Conservation (phyloP, 164 flowering plant genomes). For the Aristolochia californica region DNA sequence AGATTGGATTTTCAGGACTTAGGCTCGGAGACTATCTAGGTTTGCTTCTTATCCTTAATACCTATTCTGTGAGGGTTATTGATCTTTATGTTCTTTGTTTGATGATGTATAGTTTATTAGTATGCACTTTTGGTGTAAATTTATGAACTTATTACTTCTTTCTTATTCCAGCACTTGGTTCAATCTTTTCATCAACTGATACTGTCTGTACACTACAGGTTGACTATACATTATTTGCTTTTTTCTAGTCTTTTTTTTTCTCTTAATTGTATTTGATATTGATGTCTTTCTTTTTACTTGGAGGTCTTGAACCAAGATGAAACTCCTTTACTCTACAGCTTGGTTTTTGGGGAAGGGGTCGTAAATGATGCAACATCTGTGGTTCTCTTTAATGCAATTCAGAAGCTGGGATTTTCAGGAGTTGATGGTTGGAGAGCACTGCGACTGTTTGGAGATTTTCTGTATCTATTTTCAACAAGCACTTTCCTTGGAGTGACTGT, state of each 20-base stretch:
- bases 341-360: conserved; percentile 98
- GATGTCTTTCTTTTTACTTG: not conserved
- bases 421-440: conserved; percentile 32
- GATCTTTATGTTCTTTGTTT: not conserved
- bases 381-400: conserved; percentile 83
- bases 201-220: conserved; percentile 97
- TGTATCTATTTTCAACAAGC: conserved; percentile 70
- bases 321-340: conserved; percentile 83
- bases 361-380: conserved; percentile 97
- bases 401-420: conserved; percentile 45
- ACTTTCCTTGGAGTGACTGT: conserved; percentile 69
- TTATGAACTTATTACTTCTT: not conserved
- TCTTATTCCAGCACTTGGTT: conserved; percentile 51
- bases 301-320: conserved; percentile 90
- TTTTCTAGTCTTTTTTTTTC: not conserved
- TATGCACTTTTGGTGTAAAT: not conserved
- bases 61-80: conserved; percentile 2
- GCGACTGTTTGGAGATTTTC: conserved; percentile 44
- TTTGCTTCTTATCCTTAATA: conserved; percentile 14
- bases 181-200: conserved; percentile 93
- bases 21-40: conserved; percentile 60
- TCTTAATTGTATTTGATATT: not conserved
- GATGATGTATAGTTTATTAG: not conserved
- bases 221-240: conserved; percentile 4
- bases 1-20: conserved; percentile 47